Percentiles rank a stretch among this genome's conserved stretches.
Conservation (phyloP, 1,284 basidiomycete genomes). For the Ganoderma boninense region DNA sequence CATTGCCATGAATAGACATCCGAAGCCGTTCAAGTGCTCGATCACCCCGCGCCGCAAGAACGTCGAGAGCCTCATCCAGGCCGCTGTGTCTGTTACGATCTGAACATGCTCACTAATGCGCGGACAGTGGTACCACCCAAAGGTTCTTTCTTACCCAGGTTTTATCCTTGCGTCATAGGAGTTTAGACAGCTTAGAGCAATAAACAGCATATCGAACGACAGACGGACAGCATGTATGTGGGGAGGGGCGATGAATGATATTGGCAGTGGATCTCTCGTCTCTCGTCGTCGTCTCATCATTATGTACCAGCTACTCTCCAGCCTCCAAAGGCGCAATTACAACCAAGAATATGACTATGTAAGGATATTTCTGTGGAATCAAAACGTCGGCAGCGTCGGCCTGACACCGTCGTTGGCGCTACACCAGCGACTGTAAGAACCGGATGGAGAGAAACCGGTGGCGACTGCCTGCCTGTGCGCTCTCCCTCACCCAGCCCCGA, state of each 20-base stretch:
- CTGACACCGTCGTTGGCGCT: background rate
- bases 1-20: conserved; percentile 1
- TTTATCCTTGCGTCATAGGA: background rate
- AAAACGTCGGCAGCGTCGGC: conserved; percentile 2
- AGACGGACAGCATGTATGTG: background rate
- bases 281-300: conserved; percentile 11
- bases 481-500: background rate
- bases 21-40: conserved; percentile 15
- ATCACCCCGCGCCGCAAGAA: conserved; percentile 11
- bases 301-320: conserved; percentile 7
- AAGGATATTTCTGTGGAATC: conserved; percentile 13
- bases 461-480: background rate
- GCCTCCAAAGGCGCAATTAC: conserved; percentile 12
- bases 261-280: background rate
- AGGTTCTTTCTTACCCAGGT: background rate
- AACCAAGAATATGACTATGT: conserved; percentile 20
- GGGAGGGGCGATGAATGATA: conserved; percentile 6
- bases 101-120: background rate
- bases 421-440: background rate
- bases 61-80: conserved; percentile 5
- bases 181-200: background rate
- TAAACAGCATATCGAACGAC: background rate
- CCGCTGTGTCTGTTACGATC: background rate
- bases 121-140: background rate
- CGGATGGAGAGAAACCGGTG: background rate